Evolutionary conservation across 2,329 filamentous ascomycete genomes (phyloP).

Genomic region (Colletotrichum sidae): DNA sequence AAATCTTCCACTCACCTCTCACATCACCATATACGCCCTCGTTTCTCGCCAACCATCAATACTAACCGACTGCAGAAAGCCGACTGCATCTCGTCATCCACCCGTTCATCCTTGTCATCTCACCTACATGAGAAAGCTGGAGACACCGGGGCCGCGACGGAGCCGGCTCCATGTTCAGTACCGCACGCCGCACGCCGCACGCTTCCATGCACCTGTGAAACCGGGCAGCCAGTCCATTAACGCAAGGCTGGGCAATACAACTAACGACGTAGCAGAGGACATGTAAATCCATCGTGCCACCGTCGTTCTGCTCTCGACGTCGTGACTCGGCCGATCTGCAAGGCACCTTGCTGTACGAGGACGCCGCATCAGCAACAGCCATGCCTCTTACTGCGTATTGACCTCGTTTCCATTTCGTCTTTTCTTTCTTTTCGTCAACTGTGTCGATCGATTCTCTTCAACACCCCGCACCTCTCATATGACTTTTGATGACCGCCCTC

Average conservation of each 20-base stretch:
- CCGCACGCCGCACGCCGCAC: neutral
- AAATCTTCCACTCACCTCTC: neutral
- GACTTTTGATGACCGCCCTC: neutral
- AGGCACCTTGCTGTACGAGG: slow-evolving; percentile 16
- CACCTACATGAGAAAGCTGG: slow-evolving; percentile 28
- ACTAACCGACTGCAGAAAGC: slow-evolving; percentile 16
- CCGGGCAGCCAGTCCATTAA: neutral
- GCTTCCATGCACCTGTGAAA: neutral
- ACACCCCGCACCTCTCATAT: slow-evolving; percentile 8
- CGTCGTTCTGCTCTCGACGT: slow-evolving; percentile 1
- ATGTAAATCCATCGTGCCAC: slow-evolving; percentile 9
- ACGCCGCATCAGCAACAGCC: slow-evolving; percentile 11
- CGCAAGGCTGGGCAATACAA: neutral
- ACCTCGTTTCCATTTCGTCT: slow-evolving; percentile 13
- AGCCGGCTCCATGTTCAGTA: neutral
- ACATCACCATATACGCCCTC: neutral
- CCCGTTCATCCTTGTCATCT: slow-evolving; percentile 22
- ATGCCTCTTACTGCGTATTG: neutral
- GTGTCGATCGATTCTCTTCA: slow-evolving; percentile 10
- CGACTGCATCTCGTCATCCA: slow-evolving; percentile 25
- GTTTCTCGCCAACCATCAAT: neutral
- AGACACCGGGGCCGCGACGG: slow-evolving; percentile 1
- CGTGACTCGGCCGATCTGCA: slow-evolving; percentile 24
- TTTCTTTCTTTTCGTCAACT: slow-evolving; percentile 16
- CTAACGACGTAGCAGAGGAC: slow-evolving; percentile 1